Evolutionary conservation across 2,329 filamentous ascomycete species (phyloP).

Genomic region (Cytospora piceae): DNA sequence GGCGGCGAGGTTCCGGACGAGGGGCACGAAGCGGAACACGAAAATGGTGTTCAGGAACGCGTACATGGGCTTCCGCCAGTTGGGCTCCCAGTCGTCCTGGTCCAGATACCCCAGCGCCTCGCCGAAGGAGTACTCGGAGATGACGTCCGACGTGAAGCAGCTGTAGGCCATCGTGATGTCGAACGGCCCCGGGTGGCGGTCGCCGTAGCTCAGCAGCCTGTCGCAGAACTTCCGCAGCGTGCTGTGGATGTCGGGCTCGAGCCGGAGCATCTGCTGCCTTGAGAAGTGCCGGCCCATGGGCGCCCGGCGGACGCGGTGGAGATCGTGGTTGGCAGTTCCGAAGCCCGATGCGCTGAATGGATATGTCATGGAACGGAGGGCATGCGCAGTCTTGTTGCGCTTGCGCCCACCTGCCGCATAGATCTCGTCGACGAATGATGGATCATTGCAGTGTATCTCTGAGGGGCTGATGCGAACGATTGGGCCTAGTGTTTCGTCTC

Average conservation of each 20-base stretch:
- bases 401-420: constrained; percentile 38
- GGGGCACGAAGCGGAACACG: background rate
- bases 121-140: constrained; percentile 44
- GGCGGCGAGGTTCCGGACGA: background rate
- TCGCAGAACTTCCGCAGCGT: constrained; percentile 35
- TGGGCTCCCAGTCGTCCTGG: constrained; percentile 40
- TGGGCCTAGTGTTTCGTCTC: constrained; percentile 30
- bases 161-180: constrained; percentile 43
- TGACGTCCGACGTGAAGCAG: constrained; percentile 46
- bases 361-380: background rate
- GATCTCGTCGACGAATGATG: constrained; percentile 44
- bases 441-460: constrained; percentile 45
- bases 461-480: constrained; percentile 45
- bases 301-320: constrained; percentile 36
- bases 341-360: constrained; percentile 33
- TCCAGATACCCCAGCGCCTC: constrained; percentile 35
- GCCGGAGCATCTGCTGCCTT: constrained; percentile 35
- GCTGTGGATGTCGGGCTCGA: constrained; percentile 39
- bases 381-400: constrained; percentile 35
- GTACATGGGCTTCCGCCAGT: constrained; percentile 29
- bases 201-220: background rate
- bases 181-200: constrained; percentile 32
- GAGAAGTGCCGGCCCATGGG: constrained; percentile 40
- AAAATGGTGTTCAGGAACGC: background rate
- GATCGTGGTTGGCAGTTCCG: constrained; percentile 35